Percentiles rank a stretch among this genome's conserved stretches.
Conservation (phyloP, 164 flowering plant species). For the Aristolochia contorta region DNA sequence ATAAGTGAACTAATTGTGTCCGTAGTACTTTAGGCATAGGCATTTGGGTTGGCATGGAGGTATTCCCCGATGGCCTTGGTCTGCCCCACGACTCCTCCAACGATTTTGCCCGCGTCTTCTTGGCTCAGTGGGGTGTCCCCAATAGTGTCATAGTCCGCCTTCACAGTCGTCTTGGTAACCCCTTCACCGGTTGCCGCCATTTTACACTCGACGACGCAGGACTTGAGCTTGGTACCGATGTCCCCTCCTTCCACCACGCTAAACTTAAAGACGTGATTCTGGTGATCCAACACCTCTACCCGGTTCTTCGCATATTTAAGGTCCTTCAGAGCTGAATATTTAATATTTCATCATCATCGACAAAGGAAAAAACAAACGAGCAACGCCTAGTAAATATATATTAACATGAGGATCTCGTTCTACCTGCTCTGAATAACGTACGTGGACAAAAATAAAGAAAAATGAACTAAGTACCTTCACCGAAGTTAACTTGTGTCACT, state of each 20-base stretch:
- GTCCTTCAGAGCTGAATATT: background rate
- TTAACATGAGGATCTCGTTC: too few species aligned
- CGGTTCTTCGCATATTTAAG: slow-evolving; percentile 1
- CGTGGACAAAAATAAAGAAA: too few species aligned
- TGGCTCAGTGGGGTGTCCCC: background rate
- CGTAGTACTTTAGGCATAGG: too few species aligned
- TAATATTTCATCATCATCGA: background rate
- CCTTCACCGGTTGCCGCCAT: background rate
- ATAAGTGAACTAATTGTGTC: too few species aligned
- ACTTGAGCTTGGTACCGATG: background rate
- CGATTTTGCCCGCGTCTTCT: background rate
- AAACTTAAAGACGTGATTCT: background rate
- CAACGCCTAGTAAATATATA: too few species aligned
- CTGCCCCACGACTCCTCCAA: background rate
- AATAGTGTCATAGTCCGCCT: slow-evolving; percentile 3
- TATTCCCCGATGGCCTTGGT: slow-evolving; percentile 4
- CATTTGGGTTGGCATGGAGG: slow-evolving; percentile 7
- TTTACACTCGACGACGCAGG: background rate
- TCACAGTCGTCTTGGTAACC: background rate
- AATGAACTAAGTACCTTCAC: background rate
- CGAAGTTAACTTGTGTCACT: slow-evolving; percentile 2
- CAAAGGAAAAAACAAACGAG: too few species aligned
- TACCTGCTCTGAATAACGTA: too few species aligned
- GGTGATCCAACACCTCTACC: background rate
- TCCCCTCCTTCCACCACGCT: slow-evolving; percentile 2